phyloP scores from a whole-genome alignment of 2,329 filamentous ascomycete species.

The Scedosporium apiospermum region DNA sequence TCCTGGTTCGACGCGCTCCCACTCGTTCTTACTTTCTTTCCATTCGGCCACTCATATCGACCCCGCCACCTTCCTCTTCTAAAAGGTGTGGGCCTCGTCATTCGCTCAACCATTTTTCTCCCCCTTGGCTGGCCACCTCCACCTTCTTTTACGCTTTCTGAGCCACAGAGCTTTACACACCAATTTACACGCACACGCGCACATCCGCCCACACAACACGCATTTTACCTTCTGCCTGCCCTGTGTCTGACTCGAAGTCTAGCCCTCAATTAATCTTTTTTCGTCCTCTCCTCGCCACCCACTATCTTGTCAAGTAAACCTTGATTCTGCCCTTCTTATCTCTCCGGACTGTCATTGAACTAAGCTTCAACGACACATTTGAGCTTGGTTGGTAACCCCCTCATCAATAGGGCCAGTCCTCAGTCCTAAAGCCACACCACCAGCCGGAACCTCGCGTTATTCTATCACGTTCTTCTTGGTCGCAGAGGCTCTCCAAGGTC shows the following conservation, averaged over 20 bases:
- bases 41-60: neutral
- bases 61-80: constrained; percentile 5
- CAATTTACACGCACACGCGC: neutral
- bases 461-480: neutral
- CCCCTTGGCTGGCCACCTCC: constrained; percentile 4
- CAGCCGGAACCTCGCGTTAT: neutral
- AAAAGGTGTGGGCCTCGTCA: neutral
- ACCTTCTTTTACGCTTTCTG: constrained; percentile 1
- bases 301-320: neutral
- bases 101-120: constrained; percentile 4
- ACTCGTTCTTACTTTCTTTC: neutral
- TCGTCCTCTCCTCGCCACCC: neutral
- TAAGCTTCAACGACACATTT: neutral
- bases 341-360: neutral
- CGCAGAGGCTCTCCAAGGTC: too few species aligned
- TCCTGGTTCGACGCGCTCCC: neutral
- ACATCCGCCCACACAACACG: neutral
- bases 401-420: neutral
- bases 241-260: neutral
- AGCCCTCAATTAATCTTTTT: neutral
- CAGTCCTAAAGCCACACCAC: constrained; percentile 1
- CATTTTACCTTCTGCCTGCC: neutral
- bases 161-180: neutral
- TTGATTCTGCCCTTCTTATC: neutral
- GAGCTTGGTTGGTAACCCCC: neutral